Conservation (phyloP, 2,329 filamentous ascomycete genomes). For the Rhynchosporium agropyri region DNA sequence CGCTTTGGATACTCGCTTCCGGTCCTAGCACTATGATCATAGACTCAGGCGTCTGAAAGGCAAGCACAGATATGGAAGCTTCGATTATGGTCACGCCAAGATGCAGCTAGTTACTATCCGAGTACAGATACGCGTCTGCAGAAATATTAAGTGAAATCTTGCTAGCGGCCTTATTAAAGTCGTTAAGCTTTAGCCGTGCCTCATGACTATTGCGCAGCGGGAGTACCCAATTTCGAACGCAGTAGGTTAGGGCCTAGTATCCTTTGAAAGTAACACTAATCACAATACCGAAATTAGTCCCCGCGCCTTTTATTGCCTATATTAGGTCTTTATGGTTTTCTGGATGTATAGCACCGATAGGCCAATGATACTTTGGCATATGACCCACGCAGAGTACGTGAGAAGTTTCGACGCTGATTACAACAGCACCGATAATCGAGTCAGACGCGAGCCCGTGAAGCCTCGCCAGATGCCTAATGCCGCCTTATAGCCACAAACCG, state of each 20-base stretch:
- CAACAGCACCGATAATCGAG: conserved; percentile 59
- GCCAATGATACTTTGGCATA: conserved; percentile 24
- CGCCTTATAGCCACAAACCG: conserved; percentile 66
- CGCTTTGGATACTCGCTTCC: conserved; percentile 41
- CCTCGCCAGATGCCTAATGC: conserved; percentile 51
- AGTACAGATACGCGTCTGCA: conserved; percentile 60
- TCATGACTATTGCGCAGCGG: conserved; percentile 35
- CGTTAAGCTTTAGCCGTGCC: conserved; percentile 42
- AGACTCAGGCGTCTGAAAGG: conserved; percentile 19
- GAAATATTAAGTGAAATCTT: conserved; percentile 50
- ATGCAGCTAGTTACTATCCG: conserved; percentile 48
- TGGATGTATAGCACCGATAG: conserved; percentile 27
- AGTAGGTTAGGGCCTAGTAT: conserved; percentile 29
- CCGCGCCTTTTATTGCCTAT: conserved; percentile 35
- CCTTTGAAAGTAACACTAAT: conserved; percentile 34
- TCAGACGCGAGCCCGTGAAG: conserved; percentile 61
- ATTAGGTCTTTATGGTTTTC: conserved; percentile 32
- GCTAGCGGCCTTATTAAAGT: conserved; percentile 46
- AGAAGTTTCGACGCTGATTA: conserved; percentile 55
- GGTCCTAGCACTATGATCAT: conserved; percentile 42
- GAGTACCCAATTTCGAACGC: conserved; percentile 31
- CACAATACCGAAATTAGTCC: conserved; percentile 36
- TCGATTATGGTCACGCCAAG: conserved; percentile 57
- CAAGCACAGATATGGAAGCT: conserved; percentile 38
- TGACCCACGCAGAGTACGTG: conserved; percentile 53